Evolutionary conservation across 2,329 filamentous ascomycete genomes (phyloP).

Genomic region (Trichoderma hamatum): DNA sequence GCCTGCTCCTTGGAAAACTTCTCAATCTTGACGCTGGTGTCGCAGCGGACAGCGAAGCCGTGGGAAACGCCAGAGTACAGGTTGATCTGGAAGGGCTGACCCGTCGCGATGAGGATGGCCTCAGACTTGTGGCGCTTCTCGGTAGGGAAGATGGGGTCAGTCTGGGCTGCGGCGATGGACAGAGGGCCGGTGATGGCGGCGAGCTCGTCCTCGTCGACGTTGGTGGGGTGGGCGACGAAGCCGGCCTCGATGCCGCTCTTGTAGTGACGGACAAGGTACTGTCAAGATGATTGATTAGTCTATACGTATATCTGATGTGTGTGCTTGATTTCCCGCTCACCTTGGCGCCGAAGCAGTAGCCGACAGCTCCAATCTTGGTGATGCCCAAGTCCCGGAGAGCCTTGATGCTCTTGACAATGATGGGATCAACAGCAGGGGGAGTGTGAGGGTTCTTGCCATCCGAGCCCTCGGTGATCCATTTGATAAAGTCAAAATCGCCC

Average conservation of each 20-base stretch:
- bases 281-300: background rate
- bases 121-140: slow-evolving; percentile 68
- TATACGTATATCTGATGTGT: background rate
- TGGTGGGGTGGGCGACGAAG: slow-evolving; percentile 76
- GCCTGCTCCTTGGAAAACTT: slow-evolving; percentile 80
- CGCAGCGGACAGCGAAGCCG: slow-evolving; percentile 73
- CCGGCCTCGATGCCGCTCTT: slow-evolving; percentile 67
- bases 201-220: slow-evolving; percentile 69
- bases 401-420: slow-evolving; percentile 46
- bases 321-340: slow-evolving; percentile 40
- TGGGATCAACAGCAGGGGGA: slow-evolving; percentile 36
- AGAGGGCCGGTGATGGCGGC: slow-evolving; percentile 66
- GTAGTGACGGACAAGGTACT: slow-evolving; percentile 70
- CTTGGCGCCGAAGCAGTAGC: slow-evolving; percentile 79
- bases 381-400: slow-evolving; percentile 58
- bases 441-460: slow-evolving; percentile 49
- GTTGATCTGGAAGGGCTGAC: slow-evolving; percentile 73
- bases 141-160: slow-evolving; percentile 65
- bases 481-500: slow-evolving; percentile 35
- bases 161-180: slow-evolving; percentile 67
- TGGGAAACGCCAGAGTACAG: slow-evolving; percentile 72
- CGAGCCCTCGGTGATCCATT: slow-evolving; percentile 44
- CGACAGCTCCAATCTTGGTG: slow-evolving; percentile 65
- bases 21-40: slow-evolving; percentile 58
- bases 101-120: slow-evolving; percentile 58